Conservation (phyloP, 2,329 filamentous ascomycete genomes). For the Fusarium miscanthi region DNA sequence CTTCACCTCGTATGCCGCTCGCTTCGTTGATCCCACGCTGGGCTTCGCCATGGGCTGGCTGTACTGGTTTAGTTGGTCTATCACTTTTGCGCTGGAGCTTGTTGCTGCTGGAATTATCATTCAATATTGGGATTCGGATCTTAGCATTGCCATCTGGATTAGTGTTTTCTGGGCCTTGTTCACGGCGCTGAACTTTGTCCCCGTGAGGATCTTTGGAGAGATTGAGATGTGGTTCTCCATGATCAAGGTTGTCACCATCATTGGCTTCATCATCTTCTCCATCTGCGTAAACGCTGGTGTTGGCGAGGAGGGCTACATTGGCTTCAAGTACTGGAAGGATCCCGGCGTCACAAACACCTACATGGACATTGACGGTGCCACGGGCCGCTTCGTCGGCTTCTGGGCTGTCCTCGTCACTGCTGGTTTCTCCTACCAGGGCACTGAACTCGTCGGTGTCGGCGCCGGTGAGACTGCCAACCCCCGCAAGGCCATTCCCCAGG, state of each 20-base stretch:
- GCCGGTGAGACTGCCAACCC: conserved; percentile 81
- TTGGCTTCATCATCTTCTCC: conserved; percentile 81
- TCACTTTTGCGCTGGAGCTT: conserved; percentile 78
- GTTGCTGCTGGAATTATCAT: conserved; percentile 79
- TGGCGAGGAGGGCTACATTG: conserved; percentile 75
- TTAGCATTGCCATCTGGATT: conserved; percentile 79
- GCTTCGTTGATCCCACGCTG: conserved; percentile 78
- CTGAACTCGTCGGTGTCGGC: conserved; percentile 81
- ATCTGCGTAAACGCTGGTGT: conserved; percentile 80
- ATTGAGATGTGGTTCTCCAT: conserved; percentile 82
- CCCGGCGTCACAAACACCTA: conserved; percentile 76
- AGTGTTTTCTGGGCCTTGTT: conserved; percentile 78
- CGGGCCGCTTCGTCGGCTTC: conserved; percentile 74
- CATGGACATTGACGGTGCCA: conserved; percentile 60
- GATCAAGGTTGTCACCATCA: conserved; percentile 80
- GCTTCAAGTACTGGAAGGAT: conserved; percentile 76
- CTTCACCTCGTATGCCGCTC: conserved; percentile 80
- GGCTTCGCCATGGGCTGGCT: conserved; percentile 86
- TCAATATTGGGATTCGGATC: conserved; percentile 73
- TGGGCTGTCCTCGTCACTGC: conserved; percentile 76
- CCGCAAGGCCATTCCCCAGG: conserved; percentile 75
- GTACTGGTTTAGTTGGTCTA: conserved; percentile 83
- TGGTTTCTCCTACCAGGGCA: conserved; percentile 77
- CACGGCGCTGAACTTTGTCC: conserved; percentile 75
- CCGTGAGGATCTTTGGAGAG: conserved; percentile 79